Base-by-base conservation (phyloP, 2,329 filamentous ascomycete genomes). In the Pseudogymnoascus sp. region DNA sequence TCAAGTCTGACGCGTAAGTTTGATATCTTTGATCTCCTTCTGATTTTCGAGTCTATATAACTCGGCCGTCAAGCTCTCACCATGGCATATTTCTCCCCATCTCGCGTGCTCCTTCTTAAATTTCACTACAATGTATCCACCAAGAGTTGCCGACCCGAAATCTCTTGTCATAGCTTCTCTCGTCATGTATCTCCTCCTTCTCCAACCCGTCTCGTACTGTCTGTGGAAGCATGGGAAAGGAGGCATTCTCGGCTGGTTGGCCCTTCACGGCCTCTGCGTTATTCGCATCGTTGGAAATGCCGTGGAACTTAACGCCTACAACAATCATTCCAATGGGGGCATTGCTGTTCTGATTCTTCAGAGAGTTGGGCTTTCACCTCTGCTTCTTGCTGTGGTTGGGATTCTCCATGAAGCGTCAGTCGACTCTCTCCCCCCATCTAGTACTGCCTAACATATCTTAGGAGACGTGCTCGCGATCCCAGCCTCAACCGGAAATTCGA, bases 351-450 rank as follows among this genome's bases (percentile, higher is more conserved):
- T 64, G 2, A 64, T 68, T 7, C 48, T 57, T 6, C 67, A 64
- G 7, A 69, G 63, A 21, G 66, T 71, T 62, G 69, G 69, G 4
- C 43, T 70, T 4, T 67, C 64, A 6, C 69, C 68, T 14, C 57
- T 71, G 23, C 21, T 71, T 6, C 64, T 71, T 25, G 68, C 62
- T 13, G 61, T 31, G 7, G 39, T 28, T 23, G 69, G 69, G 4
- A 61, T 70, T 37, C 34, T 71, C 6, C 67, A 70, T 62, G 69
- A 71, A 65, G 66, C 68, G 69, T 71, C 8, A 19, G 48, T 57
- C n/a, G n/a, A 57, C 48, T n/a, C 43, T 13, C 25, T 57, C 25
- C 10, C 25, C n/a, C 8, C 7, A 31, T 19, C 25, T 19, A 31
- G 2, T 10, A 57, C n/a, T 13, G 5, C 2, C 48, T 57, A 34